Base-by-base conservation (phyloP, 306 rosid species). In the Prunus kanzakura region DNA sequence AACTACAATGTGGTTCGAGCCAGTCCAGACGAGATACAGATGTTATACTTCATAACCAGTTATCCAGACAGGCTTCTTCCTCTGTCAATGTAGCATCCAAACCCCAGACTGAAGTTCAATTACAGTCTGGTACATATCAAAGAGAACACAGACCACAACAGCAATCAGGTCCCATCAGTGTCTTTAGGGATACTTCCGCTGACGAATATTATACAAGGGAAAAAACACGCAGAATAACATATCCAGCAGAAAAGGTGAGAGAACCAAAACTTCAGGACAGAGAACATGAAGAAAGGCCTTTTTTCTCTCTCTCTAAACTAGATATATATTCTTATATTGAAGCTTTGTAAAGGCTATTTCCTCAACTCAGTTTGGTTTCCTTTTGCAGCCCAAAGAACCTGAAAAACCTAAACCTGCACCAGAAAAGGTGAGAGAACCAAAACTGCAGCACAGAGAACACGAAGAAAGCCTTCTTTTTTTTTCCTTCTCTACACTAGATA, bases 371-470 rank as follows among this genome's bases (percentile, higher is more conserved):
- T 76, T 22, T 68, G 58, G 61, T 81, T 72, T 71, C 41, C 49
- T 54, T 78, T 23, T 83, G 80, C 93, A 86, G 96, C 76, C 54
- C 10, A 57, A 57, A 77, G 79, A 38, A 67, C 76, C 55, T 72
- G 50, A 18, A 23, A 35, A 35, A 35, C 41, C 41, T 35, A 35
- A 35, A 35, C 41, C 41, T 35, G 1, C 7, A 71, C 64, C 38
- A 71, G 65, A 12, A 35, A 11, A 29, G 46, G 32, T 27, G n/a
- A 63, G 51, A 47, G 14, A 47, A 47, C 51, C 11, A 47, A 47
- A 47, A 12, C 51, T 12, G 14, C 15, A 12, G 14, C 15, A 47
- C 51, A 47, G 14, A 47, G 8, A 11, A 47, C 51, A 47, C 4
- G 51, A 47, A 47, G 51, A 47, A 47, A 9, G 11, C 14, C 51